Evolutionary conservation across 768 basidiomycete species (phyloP), one percentile per base, ranked within the genome.

Genomic region (Leucogyrophana mollusca): DNA sequence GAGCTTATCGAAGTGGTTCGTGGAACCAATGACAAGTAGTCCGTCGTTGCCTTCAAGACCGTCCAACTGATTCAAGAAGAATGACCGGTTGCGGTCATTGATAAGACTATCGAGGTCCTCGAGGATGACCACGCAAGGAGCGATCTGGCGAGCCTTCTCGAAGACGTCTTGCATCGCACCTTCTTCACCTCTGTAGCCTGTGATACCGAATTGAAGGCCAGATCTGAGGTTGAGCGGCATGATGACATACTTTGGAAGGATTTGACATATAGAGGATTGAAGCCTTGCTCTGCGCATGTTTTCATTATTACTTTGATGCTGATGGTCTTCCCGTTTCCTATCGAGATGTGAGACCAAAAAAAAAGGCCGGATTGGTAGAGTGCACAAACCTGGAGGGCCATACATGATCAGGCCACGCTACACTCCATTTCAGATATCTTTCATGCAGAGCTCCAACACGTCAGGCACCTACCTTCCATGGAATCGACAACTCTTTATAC

Each of bases 31-130:
- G 55, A 92, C 69, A 22, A 93, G 75, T 9, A 94, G 53, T 0
- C 91, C 91, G 49, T 91, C 82, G 56, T 92, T 92, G 23, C 81
- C 77, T 58, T 85, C 81, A 24, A 92, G 63, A 1, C 90, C 90
- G 51, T 93, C 90, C 7, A 90, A 68, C 59, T 92, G 85, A 58
- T 94, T 94, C 39, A 94, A 73, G 79, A 93, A 93, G 73, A 89
- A 92, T 2, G 88, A 88, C 23, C 90, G 79, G 57, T 91, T 92
- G 6, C 58, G 40, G 56, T 90, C 79, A 49, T 80, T 88, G 68
- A 94, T 87, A 30, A 91, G 73, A 53, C 85, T 85, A 56, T 94
- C 91, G 6, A 93, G 65, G 53, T 83, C 82, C 54, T 83, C 81
- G n/a, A 82, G 54, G 39, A 82, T 65, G 48, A 87, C 52, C 36